Base-by-base conservation (phyloP, 1,284 basidiomycete genomes). In the Anthracocystis panici-leucophaei region DNA sequence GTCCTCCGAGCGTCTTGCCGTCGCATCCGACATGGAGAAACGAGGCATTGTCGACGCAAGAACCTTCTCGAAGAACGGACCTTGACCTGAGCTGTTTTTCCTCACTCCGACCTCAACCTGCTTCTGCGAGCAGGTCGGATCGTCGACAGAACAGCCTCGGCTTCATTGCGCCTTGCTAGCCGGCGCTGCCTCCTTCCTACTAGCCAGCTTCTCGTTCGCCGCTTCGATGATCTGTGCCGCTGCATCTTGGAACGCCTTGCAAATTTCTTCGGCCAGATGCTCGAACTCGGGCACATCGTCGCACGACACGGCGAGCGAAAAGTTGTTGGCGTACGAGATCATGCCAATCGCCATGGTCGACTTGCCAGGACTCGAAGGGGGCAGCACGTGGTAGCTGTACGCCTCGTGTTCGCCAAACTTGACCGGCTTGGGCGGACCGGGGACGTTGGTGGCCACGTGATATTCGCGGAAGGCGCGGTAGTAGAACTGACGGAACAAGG, bases 381-480 rank as follows among this genome's bases (percentile, higher is more conserved):
- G 83, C 20, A 84, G 76, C 40, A 84, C 82, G 54, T 84, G 82
- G 65, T 84, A 84, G 64, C 65, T 75, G 58, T 77, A 83, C 14
- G 83, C 83, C 63, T 83, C 73, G 68, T 84, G 83, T 11, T 72
- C 59, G 44, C 83, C 83, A 50, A 84, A 84, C 31, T 58, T 62
- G 49, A 84, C 81, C 0, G 71, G 77, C 73, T 84, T 80, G 51
- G 79, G 69, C 23, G 83, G 83, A 21, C 83, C 83, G 2, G 83
- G 83, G 18, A 84, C 80, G 46, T 84, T 84, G 35, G 82, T 84
- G 40, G 78, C 80, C 20, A 84, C 83, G 55, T 82, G 79, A 49
- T 84, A 84, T 70, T 84, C 81, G 41, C 71, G 60, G 58, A 82
- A 83, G 8, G 83, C 81, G 23, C 77, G 78, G 64, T 84, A 78